A percentile compares a stretch with the other conserved stretches of the same genome.
Conservation (phyloP, 805 yeast genomes). For the Candida ulmi region DNA sequence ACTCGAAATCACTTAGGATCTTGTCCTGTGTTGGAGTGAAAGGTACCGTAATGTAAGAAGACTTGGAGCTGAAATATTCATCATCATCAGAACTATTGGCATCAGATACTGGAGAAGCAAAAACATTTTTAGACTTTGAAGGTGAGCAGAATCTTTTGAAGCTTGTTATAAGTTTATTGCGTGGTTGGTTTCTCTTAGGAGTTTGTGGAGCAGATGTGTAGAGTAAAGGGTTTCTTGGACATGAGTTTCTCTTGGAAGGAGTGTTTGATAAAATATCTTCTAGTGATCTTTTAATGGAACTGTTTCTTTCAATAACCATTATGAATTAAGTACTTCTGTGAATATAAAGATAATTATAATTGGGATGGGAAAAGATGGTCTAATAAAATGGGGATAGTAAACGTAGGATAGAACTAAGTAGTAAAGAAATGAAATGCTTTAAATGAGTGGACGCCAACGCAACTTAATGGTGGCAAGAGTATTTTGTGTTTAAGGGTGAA, state of each 20-base stretch:
- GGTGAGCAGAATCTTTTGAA: constrained; percentile 17
- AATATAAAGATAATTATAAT: too few relatives aligned
- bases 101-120: constrained; percentile 15
- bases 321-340: neutral
- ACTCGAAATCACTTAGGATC: too few relatives aligned
- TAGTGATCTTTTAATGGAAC: constrained; percentile 18
- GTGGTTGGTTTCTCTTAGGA: constrained; percentile 6
- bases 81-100: constrained; percentile 1
- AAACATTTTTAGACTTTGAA: constrained; percentile 1
- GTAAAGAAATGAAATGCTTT: constrained; percentile 3
- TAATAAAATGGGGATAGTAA: neutral
- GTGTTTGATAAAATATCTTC: constrained; percentile 10
- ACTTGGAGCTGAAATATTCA: neutral
- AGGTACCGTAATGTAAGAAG: too few relatives aligned
- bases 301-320: constrained; percentile 8
- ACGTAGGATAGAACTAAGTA: neutral
- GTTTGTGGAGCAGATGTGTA: constrained; percentile 11
- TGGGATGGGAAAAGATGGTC: neutral
- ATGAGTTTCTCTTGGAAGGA: constrained; percentile 14
- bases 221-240: constrained; percentile 8
- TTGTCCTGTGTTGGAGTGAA: too few relatives aligned
- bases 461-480: constrained; percentile 24
- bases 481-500: too few relatives aligned
- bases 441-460: constrained; percentile 28
- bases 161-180: constrained; percentile 16